Evolutionary conservation across 305 asterid genomes (phyloP).

Genomic region (Fraxinus greggii): DNA sequence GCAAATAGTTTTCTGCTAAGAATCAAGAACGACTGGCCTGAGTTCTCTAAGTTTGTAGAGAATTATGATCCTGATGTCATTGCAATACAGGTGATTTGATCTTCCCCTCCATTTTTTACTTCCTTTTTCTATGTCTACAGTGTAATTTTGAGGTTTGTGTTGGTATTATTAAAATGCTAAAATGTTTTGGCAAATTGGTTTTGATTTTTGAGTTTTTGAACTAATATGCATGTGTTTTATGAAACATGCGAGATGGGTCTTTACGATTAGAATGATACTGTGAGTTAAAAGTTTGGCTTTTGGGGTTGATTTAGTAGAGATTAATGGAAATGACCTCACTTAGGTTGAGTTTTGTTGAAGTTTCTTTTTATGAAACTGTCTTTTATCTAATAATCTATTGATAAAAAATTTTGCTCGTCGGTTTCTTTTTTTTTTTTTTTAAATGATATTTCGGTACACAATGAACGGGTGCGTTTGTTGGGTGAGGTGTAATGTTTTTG

Average conservation of each 20-base stretch:
- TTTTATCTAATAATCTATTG: neutral
- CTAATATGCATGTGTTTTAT: slow-evolving; percentile 15
- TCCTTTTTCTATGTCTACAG: neutral
- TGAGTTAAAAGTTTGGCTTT: neutral
- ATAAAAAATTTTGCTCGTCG: neutral
- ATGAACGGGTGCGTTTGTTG: neutral
- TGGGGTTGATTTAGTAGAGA: neutral
- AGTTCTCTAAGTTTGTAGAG: slow-evolving; percentile 62
- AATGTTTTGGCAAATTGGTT: slow-evolving; percentile 5
- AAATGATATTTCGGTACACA: neutral
- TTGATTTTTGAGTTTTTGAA: slow-evolving; percentile 1
- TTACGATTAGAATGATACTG: neutral
- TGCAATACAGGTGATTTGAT: slow-evolving; percentile 66
- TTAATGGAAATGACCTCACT: neutral
- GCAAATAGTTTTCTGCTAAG: slow-evolving; percentile 83
- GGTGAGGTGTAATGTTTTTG: neutral
- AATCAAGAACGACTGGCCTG: slow-evolving; percentile 73
- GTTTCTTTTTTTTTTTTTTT: neutral
- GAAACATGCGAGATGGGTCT: neutral
- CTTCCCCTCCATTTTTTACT: neutral
- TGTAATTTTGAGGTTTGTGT: slow-evolving; percentile 8
- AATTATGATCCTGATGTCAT: slow-evolving; percentile 79
- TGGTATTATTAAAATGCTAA: neutral
- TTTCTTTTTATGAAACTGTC: neutral
- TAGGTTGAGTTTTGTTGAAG: neutral